Evolutionary conservation across 805 yeast genomes (phyloP).

Genomic region (Barnettozyma wickerhamii): DNA sequence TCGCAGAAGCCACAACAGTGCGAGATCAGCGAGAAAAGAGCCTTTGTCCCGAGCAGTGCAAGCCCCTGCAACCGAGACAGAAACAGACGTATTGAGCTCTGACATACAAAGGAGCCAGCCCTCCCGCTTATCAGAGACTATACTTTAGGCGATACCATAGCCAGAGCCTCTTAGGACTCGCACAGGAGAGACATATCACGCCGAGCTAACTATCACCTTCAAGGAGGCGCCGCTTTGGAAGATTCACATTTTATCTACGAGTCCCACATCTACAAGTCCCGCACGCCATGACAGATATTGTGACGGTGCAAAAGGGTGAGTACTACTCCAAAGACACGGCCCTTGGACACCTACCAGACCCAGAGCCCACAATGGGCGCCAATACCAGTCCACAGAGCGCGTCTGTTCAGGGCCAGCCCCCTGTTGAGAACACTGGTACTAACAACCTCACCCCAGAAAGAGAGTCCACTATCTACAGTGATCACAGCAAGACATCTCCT

Average conservation of each 20-base stretch:
- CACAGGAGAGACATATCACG: no score
- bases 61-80: background rate
- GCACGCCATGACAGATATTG: constrained; percentile 18
- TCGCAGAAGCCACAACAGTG: background rate
- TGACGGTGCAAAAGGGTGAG: constrained; percentile 13
- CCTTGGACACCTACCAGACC: background rate
- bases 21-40: background rate
- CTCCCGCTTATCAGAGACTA: no score
- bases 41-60: background rate
- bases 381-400: no score
- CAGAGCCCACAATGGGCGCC: background rate
- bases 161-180: no score
- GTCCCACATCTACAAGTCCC: background rate
- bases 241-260: background rate
- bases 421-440: no score
- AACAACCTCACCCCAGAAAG: background rate
- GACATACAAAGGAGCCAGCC: no score
- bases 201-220: no score
- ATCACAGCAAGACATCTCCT: constrained; percentile 25
- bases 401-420: no score
- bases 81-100: no score
- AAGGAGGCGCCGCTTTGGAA: no score
- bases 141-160: no score
- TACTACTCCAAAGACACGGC: background rate
- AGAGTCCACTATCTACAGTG: constrained; percentile 13